Conservation (phyloP, 179 eudicot genomes). For the Amaranthus tricolor region DNA sequence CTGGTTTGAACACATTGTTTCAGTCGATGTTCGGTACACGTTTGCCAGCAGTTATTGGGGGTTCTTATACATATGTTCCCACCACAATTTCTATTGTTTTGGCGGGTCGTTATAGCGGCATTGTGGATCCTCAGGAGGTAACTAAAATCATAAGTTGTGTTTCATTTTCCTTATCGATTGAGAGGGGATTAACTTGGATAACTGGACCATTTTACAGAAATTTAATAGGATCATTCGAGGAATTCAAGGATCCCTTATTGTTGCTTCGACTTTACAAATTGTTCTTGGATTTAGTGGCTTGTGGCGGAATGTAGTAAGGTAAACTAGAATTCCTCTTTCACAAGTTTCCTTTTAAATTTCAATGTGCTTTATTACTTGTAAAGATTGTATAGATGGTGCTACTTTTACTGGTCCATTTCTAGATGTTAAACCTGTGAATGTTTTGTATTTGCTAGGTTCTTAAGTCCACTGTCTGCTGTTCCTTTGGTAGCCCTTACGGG, state of each 20-base stretch:
- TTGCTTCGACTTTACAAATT: slow-evolving; percentile 84
- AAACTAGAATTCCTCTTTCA: neutral
- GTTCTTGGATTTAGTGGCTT: slow-evolving; percentile 92
- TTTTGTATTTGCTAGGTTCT: slow-evolving; percentile 43
- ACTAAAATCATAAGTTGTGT: neutral
- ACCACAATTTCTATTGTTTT: slow-evolving; percentile 76
- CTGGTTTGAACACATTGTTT: slow-evolving; percentile 75
- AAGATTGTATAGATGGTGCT: neutral
- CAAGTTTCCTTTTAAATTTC: neutral
- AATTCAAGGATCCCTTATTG: slow-evolving; percentile 87
- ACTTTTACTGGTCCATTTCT: neutral
- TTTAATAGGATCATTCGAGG: slow-evolving; percentile 74
- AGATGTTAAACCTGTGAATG: neutral
- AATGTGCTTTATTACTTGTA: neutral
- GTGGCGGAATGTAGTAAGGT: slow-evolving; percentile 90
- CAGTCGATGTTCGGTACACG: slow-evolving; percentile 88
- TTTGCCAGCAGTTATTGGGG: slow-evolving; percentile 94
- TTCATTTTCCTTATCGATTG: slow-evolving; percentile 6
- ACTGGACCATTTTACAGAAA: slow-evolving; percentile 46
- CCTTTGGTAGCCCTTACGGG: slow-evolving; percentile 85
- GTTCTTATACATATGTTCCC: slow-evolving; percentile 79
- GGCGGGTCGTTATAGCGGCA: slow-evolving; percentile 67
- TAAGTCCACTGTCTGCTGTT: slow-evolving; percentile 78
- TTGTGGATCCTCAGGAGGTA: slow-evolving; percentile 67
- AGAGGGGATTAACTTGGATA: slow-evolving; percentile 8